A percentile compares a stretch with the other conserved stretches of the same genome.
These are phyloP conservation scores for Ascochyta fabae DNA, from an alignment of 2,329 filamentous ascomycete species.

Conservation along the genomic window DNA sequence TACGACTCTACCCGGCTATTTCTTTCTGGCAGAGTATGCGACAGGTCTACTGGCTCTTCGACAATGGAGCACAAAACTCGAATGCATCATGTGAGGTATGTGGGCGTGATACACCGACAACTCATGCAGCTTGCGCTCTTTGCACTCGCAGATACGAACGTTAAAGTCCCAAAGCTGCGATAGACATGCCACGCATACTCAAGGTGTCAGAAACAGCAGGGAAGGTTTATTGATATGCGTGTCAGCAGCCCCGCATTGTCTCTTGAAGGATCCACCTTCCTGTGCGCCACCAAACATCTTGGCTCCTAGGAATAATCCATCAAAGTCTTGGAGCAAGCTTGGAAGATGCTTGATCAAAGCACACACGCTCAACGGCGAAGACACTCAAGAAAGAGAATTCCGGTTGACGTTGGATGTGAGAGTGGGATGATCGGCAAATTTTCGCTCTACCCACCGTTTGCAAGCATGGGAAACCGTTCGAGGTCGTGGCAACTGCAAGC, in stretches of 20 bases:
- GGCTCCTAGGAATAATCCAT: background rate
- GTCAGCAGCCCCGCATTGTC: slow-evolving; percentile 5
- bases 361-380: too few relatives aligned
- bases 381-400: background rate
- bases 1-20: background rate
- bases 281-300: slow-evolving; percentile 5
- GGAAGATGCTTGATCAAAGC: too few relatives aligned
- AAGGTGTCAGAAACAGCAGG: background rate
- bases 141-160: background rate
- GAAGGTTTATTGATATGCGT: slow-evolving; percentile 8
- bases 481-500: slow-evolving; percentile 7
- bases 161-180: background rate
- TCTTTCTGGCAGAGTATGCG: background rate
- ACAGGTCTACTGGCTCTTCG: background rate
- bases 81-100: background rate
- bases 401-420: background rate
- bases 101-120: background rate
- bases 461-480: background rate
- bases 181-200: background rate
- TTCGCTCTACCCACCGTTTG: background rate
- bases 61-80: background rate
- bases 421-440: background rate
- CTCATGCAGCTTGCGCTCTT: background rate
- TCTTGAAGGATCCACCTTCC: background rate
- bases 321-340: background rate